Base-by-base conservation (phyloP, 2,329 filamentous ascomycete species). In the Pseudogymnoascus sp. region DNA sequence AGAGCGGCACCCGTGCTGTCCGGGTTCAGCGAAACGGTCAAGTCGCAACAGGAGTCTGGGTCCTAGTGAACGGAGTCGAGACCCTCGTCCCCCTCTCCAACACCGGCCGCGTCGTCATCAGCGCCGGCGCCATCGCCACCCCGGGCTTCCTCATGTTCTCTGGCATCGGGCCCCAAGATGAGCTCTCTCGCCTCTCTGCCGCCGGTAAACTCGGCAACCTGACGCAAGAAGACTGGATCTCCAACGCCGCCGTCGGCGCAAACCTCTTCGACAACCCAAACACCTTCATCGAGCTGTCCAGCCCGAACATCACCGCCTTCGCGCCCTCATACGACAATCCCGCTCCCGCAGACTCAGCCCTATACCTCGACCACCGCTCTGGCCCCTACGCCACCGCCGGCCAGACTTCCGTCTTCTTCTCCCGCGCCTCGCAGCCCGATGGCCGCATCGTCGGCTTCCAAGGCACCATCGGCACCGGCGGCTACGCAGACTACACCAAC, bases 241-340 rank as follows among this genome's bases (percentile, higher is more conserved):
- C 79, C 68, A 80, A 80, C 67, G 74, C 74, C 0, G 73, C 75
- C 4, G 76, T 84, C 3, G 81, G 81, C 44, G 71, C 75, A 12
- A 77, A 77, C 35, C 76, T 83, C 29, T 84, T 82, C 65, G 81
- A 83, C 67, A 84, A 83, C 66, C 80, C 81, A 4, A 82, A 83
- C 64, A 83, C 80, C 1, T 81, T 79, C 64, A 79, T 82, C 68
- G 77, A 80, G 65, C 72, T 82, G 1, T 74, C 74, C 1, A 71
- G 71, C 3, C 73, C 78, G 1, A 65, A 70, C 2, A 69, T 84
- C 58, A 62, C 77, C n/a, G 80, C 80, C 0, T 83, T 80, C 68
- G 71, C 67, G 8, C 77, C 81, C 68, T 74, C 71, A 59, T 83
- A 82, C 70, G 68, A 73, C 39, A 68, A 76, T 44, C 80, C 80